Base-by-base conservation (phyloP, 495 filamentous ascomycete species). In the Aspergillus nanangensis region DNA sequence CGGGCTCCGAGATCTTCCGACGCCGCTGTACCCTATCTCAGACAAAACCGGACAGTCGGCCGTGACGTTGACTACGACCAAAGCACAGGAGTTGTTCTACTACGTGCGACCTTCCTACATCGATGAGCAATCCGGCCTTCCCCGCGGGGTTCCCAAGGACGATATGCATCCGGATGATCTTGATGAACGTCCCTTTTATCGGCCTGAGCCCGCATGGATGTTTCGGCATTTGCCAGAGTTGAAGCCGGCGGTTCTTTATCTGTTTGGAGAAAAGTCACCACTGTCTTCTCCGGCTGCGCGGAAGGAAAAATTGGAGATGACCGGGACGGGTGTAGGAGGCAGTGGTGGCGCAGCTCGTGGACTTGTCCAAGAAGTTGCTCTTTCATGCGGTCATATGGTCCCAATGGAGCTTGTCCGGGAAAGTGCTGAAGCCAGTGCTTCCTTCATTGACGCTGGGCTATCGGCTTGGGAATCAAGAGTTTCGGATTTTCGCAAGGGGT, bases 241-340 rank as follows among this genome's bases (percentile, higher is more conserved):
- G 11, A 70, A 77, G 0, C 84, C 86, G 1, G 76, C 72, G 1
- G 77, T 81, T 3, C 60, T 88, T 18, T 92, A 81, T 65, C 54
- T 90, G 23, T 84, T 84, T 61, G 86, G 84, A 18, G 67, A 47
- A 8, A 52, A 57, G 11, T 79, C 73, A 15, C 47, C 67, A 3
- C 60, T 89, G 19, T 77, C 74, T 0, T 19, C 44, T 0, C 70
- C 77, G 0, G 60, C 65, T 0, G 38, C 61, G 5, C 68, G 77
- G 13, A 53, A 67, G 23, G 55, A 75, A 27, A 87, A 86, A 63
- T 61, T 87, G 60, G 66, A 71, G n/a, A 53, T 63, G 5, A 89
- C 86, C 7, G 86, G 86, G 2, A 52, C 57, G 1, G 86, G 82
- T 0, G 44, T 74, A 7, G 82, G 83, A 20, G 86, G 86, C 3